Base-by-base conservation (phyloP, 257 asterid species). In the Haberlea rhodopensis region DNA sequence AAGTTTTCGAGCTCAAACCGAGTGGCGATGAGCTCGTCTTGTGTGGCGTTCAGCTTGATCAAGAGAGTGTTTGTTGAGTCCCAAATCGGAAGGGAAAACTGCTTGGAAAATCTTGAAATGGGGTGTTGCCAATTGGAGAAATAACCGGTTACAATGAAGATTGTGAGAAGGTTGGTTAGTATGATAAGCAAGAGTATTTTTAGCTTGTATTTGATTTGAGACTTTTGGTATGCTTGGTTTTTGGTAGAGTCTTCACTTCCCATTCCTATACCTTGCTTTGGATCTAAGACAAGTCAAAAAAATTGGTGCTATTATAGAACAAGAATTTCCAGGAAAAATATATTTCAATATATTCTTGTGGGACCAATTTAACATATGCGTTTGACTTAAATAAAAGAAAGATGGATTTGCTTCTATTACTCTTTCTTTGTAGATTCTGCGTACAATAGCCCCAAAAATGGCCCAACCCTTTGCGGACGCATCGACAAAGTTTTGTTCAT, bases 101-200 rank as follows among this genome's bases (percentile, higher is more conserved):
- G 77, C 15, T 32, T 32, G 16, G 73, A 23, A 52, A 57, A 15
- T 9, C 32, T 64, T 28, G 79, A 34, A 31, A 61, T 67, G 25
- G 80, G 69, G 52, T 59, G 19, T 3, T 57, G 70, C 15, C 32
- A 53, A 32, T 16, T 63, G 22, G 72, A 19, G 8, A 51, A 43
- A 31, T 80, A 72, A 15, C 77, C 37, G 1, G 78, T 62, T 80
- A 75, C 68, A 60, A 84, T 62, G 85, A 64, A 81, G 25, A 84
- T 45, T 5, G 85, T 84, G 67, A 81, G 60, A 10, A 81, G 71
- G 63, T 84, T 84, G 46, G 87, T 75, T 46, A 77, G 37, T 23
- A 78, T 18, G 6, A 83, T 45, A 43, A 77, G 76, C 1, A 73
- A 1, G 25, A 84, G 73, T 29, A 73, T 37, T 45, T 75, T 73